phyloP scores from a whole-genome alignment of 345 rosid genomes.

The Hibiscus syriacus region DNA sequence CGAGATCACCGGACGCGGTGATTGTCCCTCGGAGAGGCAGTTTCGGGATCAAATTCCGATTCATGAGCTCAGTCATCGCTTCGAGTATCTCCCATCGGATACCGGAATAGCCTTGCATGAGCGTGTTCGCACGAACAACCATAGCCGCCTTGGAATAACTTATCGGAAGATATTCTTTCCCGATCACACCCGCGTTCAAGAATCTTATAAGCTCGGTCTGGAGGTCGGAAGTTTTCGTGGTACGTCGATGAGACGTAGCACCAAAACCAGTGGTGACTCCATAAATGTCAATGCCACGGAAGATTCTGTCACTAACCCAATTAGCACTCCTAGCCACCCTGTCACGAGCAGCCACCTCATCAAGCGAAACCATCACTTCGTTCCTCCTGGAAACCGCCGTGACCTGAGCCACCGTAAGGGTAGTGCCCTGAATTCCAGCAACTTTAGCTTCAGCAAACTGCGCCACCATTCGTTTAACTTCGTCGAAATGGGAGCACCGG shows the following conservation, averaged over 20 bases:
- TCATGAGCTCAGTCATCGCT: constrained; percentile 32
- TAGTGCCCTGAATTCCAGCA: constrained; percentile 29
- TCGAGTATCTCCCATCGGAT: constrained; percentile 46
- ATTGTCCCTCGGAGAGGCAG: constrained; percentile 46
- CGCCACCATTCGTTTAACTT: constrained; percentile 27
- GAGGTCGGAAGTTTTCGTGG: constrained; percentile 26
- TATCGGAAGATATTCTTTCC: constrained; percentile 24
- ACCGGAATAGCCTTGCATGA: constrained; percentile 48
- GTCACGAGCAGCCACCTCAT: constrained; percentile 24
- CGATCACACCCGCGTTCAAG: constrained; percentile 24
- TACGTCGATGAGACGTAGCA: constrained; percentile 38
- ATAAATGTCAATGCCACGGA: constrained; percentile 33
- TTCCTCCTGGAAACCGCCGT: constrained; percentile 18
- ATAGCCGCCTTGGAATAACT: constrained; percentile 31
- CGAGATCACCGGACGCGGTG: constrained; percentile 45
- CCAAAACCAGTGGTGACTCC: constrained; percentile 50
- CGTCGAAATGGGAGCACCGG: constrained; percentile 24
- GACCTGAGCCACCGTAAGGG: constrained; percentile 1
- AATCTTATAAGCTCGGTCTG: constrained; percentile 46
- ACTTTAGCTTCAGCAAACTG: constrained; percentile 18
- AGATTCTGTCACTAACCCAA: constrained; percentile 34
- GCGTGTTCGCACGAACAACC: constrained; percentile 38
- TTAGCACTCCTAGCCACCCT: constrained; percentile 29
- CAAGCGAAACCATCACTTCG: constrained; percentile 19
- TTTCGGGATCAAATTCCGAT: constrained; percentile 32